Percentiles rank a stretch among this genome's conserved stretches.
These are phyloP conservation scores for Domatiomyces globalis DNA, from an alignment of 2,329 filamentous ascomycete genomes.

Conservation along the genomic window DNA sequence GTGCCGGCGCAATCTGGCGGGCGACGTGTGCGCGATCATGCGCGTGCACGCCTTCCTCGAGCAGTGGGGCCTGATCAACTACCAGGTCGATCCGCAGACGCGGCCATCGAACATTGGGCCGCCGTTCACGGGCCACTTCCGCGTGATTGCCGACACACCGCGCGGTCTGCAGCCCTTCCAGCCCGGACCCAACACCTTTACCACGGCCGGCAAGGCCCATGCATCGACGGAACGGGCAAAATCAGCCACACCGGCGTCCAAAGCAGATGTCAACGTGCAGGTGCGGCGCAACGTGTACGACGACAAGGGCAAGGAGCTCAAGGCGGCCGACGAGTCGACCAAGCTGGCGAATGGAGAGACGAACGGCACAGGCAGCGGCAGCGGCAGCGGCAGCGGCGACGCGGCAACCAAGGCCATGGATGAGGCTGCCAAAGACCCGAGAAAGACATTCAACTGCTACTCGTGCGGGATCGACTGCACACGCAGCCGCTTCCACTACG, in stretches of 20 bases:
- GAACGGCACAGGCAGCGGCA: slow-evolving; percentile 48
- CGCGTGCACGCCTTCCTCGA: slow-evolving; percentile 94
- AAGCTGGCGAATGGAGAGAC: slow-evolving; percentile 57
- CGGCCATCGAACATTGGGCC: slow-evolving; percentile 89
- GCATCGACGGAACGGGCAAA: slow-evolving; percentile 58
- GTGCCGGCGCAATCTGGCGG: slow-evolving; percentile 83
- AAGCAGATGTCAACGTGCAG: slow-evolving; percentile 78
- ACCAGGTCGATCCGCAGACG: slow-evolving; percentile 94
- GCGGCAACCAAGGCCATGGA: slow-evolving; percentile 52
- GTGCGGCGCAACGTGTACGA: slow-evolving; percentile 94
- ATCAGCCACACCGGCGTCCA: slow-evolving; percentile 49
- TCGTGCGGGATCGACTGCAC: slow-evolving; percentile 87
- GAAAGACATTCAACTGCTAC: slow-evolving; percentile 63
- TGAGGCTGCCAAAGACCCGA: slow-evolving; percentile 46
- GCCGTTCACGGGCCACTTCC: slow-evolving; percentile 94
- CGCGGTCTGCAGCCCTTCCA: slow-evolving; percentile 91
- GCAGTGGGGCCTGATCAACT: slow-evolving; percentile 98
- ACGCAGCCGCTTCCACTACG: slow-evolving; percentile 53
- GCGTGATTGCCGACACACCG: slow-evolving; percentile 87
- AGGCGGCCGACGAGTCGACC: slow-evolving; percentile 52
- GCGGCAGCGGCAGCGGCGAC: slow-evolving; percentile 36
- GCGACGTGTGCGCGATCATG: slow-evolving; percentile 98
- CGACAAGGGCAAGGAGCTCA: slow-evolving; percentile 68
- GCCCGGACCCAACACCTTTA: slow-evolving; percentile 61
- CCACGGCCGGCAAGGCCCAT: slow-evolving; percentile 47